Evolutionary conservation across 2,329 filamentous ascomycete species (phyloP), one percentile per base, ranked within the genome.

Genomic region (Orbilia brochopaga): DNA sequence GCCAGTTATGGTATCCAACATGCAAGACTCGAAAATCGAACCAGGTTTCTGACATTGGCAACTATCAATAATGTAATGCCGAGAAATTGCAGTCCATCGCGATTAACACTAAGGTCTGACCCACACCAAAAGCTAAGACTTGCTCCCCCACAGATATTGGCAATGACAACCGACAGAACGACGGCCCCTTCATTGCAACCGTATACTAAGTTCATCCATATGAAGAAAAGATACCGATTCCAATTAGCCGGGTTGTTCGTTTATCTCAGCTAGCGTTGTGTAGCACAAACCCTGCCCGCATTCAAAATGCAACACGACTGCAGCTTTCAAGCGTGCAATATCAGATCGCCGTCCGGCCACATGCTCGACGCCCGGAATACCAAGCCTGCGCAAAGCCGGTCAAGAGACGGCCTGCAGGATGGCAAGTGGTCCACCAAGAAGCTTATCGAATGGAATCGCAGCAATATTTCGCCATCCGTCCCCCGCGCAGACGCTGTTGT

Each of bases 371-470:
- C 7, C 55, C 3, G 23, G 8, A 24, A 15, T 48, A 21, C 10
- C 48, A 15, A 42, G 37, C 59, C 44, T 56, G 61, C 60, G 54
- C 64, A 69, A 44, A 37, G 54, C 40, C 51, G 23, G 37, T 44
- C 37, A 40, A 55, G 53, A 62, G 11, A 15, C 42, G 65, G 52
- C 65, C 57, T 57, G 65, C 65, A 69, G 27, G 44, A 23, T 24
- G 52, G 32, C 44, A 21, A 24, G 56, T 53, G 57, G 57, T 50
- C 57, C 50, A 35, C 40, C 23, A 44, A 32, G 61, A 67, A 69
- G 65, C 65, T 69, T 69, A 58, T 69, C 65, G 65, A 69, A 69
- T 69, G 65, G 57, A 46, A 69, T 48, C 23, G 42, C 65, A 69
- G 65, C 57, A 40, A 69, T 62, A 69, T 69, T 62, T 58, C 65